phyloP scores from a whole-genome alignment of 2,329 filamentous ascomycete species.

The Paecilomyces niveus region DNA sequence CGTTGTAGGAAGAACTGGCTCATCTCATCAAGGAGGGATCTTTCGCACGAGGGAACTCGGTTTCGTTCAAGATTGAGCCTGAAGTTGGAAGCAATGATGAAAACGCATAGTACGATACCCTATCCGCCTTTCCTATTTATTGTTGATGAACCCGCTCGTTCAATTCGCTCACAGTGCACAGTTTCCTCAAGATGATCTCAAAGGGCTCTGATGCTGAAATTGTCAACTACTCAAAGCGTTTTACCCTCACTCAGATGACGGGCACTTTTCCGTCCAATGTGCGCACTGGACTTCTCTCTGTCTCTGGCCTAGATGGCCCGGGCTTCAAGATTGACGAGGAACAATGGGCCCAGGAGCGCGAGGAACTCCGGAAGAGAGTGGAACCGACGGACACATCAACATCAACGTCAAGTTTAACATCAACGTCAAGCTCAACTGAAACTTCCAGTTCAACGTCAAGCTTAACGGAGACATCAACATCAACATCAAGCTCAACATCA shows the following conservation, averaged over 20 bases:
- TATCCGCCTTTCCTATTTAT: background rate
- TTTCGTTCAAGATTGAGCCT: slow-evolving; percentile 39
- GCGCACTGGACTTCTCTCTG: slow-evolving; percentile 3
- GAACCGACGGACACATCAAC: too few species aligned
- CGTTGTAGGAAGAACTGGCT: slow-evolving; percentile 33
- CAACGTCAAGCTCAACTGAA: too few species aligned
- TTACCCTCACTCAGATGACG: slow-evolving; percentile 59
- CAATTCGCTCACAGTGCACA: slow-evolving; percentile 15
- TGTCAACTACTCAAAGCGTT: slow-evolving; percentile 56
- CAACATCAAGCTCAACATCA: too few species aligned
- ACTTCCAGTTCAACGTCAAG: too few species aligned
- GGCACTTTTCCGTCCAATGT: slow-evolving; percentile 47
- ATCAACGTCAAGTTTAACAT: too few species aligned
- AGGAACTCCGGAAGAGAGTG: slow-evolving; percentile 22
- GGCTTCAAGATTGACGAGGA: slow-evolving; percentile 6
- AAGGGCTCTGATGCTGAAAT: slow-evolving; percentile 47
- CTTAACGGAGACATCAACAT: too few species aligned
- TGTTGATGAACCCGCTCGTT: background rate
- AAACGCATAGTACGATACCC: slow-evolving; percentile 50
- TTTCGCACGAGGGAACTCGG: slow-evolving; percentile 34
- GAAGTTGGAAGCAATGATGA: slow-evolving; percentile 37
- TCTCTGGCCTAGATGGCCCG: slow-evolving; percentile 18
- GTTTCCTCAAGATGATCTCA: slow-evolving; percentile 55
- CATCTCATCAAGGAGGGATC: slow-evolving; percentile 30
- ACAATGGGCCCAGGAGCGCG: slow-evolving; percentile 11